Conservation (phyloP, 495 filamentous ascomycete species). For the Xylona heveae region DNA sequence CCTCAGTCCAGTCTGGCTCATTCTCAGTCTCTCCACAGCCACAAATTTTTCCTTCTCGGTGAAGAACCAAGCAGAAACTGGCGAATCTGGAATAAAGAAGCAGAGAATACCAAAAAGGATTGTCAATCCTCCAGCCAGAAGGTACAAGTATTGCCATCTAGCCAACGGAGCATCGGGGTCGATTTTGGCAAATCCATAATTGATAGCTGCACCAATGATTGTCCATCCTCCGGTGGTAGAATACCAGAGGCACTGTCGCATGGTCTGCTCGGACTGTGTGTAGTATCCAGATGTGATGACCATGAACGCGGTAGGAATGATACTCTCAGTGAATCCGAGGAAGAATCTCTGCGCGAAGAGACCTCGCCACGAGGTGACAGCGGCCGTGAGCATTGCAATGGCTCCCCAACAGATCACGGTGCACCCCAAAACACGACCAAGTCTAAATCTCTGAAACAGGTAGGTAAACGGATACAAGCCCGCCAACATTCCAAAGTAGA, state of each 20-base stretch:
- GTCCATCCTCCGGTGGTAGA: conserved; percentile 43
- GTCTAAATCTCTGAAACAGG: conserved; percentile 39
- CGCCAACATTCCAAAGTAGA: conserved; percentile 61
- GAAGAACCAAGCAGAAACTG: conserved; percentile 30
- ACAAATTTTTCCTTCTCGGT: conserved; percentile 26
- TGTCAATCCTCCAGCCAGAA: conserved; percentile 40
- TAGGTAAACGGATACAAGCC: conserved; percentile 56
- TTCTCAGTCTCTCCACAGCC: conserved; percentile 29
- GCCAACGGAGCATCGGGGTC: conserved; percentile 23
- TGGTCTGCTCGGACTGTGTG: conserved; percentile 42
- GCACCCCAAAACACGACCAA: conserved; percentile 35
- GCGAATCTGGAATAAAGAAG: conserved; percentile 30
- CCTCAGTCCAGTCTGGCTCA: conserved; percentile 28
- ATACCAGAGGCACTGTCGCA: conserved; percentile 52
- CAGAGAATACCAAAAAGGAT: conserved; percentile 43
- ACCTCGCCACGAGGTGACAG: conserved; percentile 38
- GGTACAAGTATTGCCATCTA: conserved; percentile 49
- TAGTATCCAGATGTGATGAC: conserved; percentile 41
- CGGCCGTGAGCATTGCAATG: conserved; percentile 46
- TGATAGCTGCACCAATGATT: conserved; percentile 42
- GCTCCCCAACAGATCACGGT: conserved; percentile 46
- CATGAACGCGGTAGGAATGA: conserved; percentile 51
- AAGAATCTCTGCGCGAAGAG: conserved; percentile 53
- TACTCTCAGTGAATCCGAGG: conserved; percentile 44
- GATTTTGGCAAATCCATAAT: conserved; percentile 52